Evolutionary conservation across 305 asterid species (phyloP).

Genomic region (Fraxinus sp.): DNA sequence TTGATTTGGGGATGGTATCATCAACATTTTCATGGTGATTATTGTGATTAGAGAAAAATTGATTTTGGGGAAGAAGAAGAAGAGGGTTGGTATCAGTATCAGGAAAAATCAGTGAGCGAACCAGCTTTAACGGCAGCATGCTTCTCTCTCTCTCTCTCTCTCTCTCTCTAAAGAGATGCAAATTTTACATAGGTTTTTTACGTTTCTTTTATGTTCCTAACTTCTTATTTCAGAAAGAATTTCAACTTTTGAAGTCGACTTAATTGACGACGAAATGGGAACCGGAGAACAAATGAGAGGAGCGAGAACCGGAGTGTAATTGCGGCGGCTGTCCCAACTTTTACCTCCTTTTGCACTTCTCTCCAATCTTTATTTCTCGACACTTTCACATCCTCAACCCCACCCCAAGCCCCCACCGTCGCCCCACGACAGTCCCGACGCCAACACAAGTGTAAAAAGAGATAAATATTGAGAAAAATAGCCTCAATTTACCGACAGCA

Average conservation of each 20-base stretch:
- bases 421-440: neutral
- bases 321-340: neutral
- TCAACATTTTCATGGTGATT: constrained; percentile 11
- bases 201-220: neutral
- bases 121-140: constrained; percentile 51
- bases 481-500: neutral
- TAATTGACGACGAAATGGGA: neutral
- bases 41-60: constrained; percentile 19
- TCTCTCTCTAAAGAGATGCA: neutral
- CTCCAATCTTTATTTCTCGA: neutral
- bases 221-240: neutral
- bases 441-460: neutral
- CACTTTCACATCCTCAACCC: neutral
- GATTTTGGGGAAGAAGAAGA: constrained; percentile 30
- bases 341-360: neutral
- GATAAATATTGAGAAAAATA: neutral
- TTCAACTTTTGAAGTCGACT: neutral
- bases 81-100: constrained; percentile 38
- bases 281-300: neutral
- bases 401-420: neutral
- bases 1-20: constrained; percentile 16
- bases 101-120: constrained; percentile 39
- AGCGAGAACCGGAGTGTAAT: neutral
- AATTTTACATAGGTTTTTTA: neutral
- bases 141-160: neutral